Percentiles rank a stretch among this genome's conserved stretches.
These are phyloP conservation scores for Carex pumila DNA, from an alignment of 176 grass and related monocot genomes.

Conservation along the genomic window DNA sequence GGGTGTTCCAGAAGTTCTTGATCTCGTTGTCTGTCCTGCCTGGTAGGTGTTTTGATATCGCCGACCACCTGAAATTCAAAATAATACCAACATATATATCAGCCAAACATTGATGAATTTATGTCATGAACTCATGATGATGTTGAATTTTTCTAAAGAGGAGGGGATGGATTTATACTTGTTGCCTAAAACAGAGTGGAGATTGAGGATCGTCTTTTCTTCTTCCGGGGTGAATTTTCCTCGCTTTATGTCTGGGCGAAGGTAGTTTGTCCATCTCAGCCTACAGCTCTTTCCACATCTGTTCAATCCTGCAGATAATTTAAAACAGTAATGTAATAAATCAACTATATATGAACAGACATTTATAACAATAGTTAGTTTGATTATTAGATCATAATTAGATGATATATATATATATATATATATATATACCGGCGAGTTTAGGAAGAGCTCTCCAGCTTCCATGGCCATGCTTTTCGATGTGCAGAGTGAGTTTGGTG, in stretches of 20 bases:
- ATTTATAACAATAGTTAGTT: not conserved
- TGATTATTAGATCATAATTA: not conserved
- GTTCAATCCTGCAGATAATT: conserved; percentile 55
- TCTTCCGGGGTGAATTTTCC: conserved; percentile 82
- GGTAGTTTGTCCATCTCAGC: conserved; percentile 97
- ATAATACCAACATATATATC: not conserved
- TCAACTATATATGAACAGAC: not conserved
- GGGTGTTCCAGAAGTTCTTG: conserved; percentile 99
- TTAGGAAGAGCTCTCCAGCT: conserved; percentile 93
- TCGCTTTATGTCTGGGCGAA: conserved; percentile 93
- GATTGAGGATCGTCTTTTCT: conserved; percentile 73
- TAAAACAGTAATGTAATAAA: not conserved
- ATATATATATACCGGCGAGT: conserved; percentile 53
- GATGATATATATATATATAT: not conserved
- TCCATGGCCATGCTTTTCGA: conserved; percentile 69
- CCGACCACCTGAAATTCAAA: conserved; percentile 69
- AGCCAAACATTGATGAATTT: not conserved
- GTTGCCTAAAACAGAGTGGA: conserved; percentile 90
- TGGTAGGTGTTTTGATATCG: conserved; percentile 61
- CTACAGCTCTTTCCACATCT: conserved; percentile 98
- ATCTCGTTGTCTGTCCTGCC: conserved; percentile 94
- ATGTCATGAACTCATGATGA: not conserved
- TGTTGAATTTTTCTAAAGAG: conserved; percentile 7
- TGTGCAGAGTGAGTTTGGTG: conserved; percentile 64
- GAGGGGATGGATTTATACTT: conserved; percentile 36